Percentiles rank a stretch among this genome's conserved stretches.
phyloP scores from a whole-genome alignment of 495 filamentous ascomycete genomes.

The Cercophora sp. region DNA sequence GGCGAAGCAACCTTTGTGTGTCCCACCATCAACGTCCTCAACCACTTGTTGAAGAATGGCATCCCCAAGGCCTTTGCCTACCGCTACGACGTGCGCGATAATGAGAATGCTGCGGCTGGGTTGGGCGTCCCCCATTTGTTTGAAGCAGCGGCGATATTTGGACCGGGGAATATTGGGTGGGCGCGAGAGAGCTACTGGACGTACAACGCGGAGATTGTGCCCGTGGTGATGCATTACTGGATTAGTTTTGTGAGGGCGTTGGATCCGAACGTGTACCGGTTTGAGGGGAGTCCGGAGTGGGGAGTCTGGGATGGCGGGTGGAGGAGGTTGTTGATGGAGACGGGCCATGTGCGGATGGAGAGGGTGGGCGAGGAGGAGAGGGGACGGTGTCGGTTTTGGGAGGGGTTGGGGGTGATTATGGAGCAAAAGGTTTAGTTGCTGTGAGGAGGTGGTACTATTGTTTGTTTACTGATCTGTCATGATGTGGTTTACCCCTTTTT shows the following conservation, averaged over 20 bases:
- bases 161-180: slow-evolving; percentile 31
- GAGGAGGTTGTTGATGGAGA: slow-evolving; percentile 31
- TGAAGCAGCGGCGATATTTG: slow-evolving; percentile 41
- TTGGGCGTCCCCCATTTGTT: slow-evolving; percentile 26
- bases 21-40: slow-evolving; percentile 41
- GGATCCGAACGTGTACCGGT: slow-evolving; percentile 30
- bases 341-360: slow-evolving; percentile 34
- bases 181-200: slow-evolving; percentile 30
- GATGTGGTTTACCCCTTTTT: too few relatives aligned
- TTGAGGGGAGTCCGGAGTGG: slow-evolving; percentile 29
- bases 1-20: slow-evolving; percentile 64
- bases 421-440: slow-evolving; percentile 24
- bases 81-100: slow-evolving; percentile 27
- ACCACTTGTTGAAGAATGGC: too few relatives aligned
- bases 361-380: slow-evolving; percentile 23
- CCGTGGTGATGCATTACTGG: slow-evolving; percentile 39
- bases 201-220: slow-evolving; percentile 33
- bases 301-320: slow-evolving; percentile 22
- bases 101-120: slow-evolving; percentile 13
- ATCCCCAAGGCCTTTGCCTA: too few relatives aligned
- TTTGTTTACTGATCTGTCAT: too few relatives aligned
- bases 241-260: slow-evolving; percentile 38
- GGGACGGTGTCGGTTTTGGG: slow-evolving; percentile 28
- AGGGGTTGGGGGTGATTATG: slow-evolving; percentile 33
- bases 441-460: too few relatives aligned